A percentile compares a stretch with the other conserved stretches of the same genome.
Conservation (phyloP, 768 basidiomycete species). For the Lepiota brunneoincarnata region DNA sequence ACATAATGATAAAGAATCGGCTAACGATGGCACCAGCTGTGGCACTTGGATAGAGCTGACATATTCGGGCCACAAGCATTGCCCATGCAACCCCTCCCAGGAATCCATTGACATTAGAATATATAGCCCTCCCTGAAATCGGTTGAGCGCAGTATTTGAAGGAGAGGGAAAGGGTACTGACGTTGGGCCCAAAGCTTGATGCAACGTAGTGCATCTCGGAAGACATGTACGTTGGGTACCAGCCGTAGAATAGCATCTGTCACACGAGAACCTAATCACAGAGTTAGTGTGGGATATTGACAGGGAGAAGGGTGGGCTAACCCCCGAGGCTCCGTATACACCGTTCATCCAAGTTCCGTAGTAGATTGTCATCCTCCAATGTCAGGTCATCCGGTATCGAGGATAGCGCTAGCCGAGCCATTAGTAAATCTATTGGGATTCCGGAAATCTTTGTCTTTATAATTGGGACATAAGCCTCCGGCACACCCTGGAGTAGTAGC, state of each 20-base stretch:
- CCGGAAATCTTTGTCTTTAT: constrained; percentile 90
- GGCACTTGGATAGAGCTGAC: constrained; percentile 95
- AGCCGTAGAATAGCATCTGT: constrained; percentile 94
- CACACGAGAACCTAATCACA: constrained; percentile 77
- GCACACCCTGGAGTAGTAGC: constrained; percentile 67
- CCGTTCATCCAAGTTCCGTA: constrained; percentile 91
- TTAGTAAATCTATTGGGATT: constrained; percentile 90
- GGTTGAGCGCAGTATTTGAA: not conserved
- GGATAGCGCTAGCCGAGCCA: constrained; percentile 84
- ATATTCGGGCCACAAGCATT: constrained; percentile 98
- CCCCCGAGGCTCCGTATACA: constrained; percentile 95
- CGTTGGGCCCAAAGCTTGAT: constrained; percentile 98
- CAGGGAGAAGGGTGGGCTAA: constrained; percentile 24
- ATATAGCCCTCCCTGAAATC: constrained; percentile 82
- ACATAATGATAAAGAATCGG: constrained; percentile 97
- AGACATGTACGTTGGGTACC: constrained; percentile 92
- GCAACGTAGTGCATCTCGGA: constrained; percentile 90
- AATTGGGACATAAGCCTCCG: constrained; percentile 95
- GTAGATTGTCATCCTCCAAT: constrained; percentile 85
- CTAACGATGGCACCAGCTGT: constrained; percentile 94
- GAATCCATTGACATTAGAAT: constrained; percentile 97
- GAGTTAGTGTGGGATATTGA: constrained; percentile 13
- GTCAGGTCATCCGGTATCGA: constrained; percentile 91
- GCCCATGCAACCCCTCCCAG: constrained; percentile 99
- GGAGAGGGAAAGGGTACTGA: constrained; percentile 35